These are phyloP conservation scores for Pistacia atlantica DNA, from an alignment of 345 rosid species.

Conservation along the genomic window DNA sequence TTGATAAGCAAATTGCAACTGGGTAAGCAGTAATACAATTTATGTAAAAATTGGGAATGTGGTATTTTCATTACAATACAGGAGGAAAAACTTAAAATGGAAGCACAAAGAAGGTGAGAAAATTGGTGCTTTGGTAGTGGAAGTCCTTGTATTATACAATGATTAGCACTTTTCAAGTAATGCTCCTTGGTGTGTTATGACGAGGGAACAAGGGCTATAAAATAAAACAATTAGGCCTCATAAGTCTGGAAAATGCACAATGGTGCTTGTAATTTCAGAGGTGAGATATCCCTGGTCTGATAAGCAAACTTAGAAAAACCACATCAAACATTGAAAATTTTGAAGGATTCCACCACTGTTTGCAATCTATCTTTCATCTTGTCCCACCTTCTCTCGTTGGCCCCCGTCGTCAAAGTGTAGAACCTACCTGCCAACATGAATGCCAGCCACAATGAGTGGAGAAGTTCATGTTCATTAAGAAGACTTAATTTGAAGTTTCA, in stretches of 20 bases:
- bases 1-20: too few relatives aligned
- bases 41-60: too few relatives aligned
- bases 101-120: too few relatives aligned
- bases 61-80: too few relatives aligned
- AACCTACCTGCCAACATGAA: slow-evolving; percentile 60
- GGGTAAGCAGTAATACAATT: too few relatives aligned
- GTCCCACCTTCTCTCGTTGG: slow-evolving; percentile 89
- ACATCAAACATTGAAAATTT: slow-evolving; percentile 50
- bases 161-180: background rate
- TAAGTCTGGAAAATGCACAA: slow-evolving; percentile 14
- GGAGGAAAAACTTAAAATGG: too few relatives aligned
- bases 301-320: background rate
- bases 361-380: slow-evolving; percentile 87
- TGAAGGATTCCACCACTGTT: slow-evolving; percentile 75
- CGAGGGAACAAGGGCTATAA: background rate
- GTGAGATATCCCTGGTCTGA: background rate
- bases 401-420: slow-evolving; percentile 82
- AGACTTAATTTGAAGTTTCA: background rate
- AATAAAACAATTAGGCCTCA: slow-evolving; percentile 2
- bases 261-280: slow-evolving; percentile 17
- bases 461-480: background rate
- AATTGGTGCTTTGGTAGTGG: background rate
- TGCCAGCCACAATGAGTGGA: slow-evolving; percentile 6
- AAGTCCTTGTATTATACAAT: background rate
- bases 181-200: background rate